Conservation (phyloP, 2,329 filamentous ascomycete genomes). For the Ascomycota sp. region DNA sequence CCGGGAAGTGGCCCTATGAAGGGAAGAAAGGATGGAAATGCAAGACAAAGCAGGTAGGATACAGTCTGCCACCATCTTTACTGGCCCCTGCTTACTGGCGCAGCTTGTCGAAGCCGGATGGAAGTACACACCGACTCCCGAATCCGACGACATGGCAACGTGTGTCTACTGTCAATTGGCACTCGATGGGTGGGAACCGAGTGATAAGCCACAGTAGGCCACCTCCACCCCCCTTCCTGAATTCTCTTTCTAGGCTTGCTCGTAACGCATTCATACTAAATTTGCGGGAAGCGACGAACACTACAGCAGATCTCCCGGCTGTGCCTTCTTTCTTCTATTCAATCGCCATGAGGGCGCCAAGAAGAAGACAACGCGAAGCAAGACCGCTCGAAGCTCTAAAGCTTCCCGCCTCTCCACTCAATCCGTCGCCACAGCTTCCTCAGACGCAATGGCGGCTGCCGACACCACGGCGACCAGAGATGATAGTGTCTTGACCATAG, state of each 20-base stretch:
- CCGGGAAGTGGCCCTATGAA: constrained; percentile 75
- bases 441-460: constrained; percentile 26
- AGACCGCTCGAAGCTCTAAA: constrained; percentile 41
- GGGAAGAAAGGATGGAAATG: constrained; percentile 73
- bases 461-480: constrained; percentile 30
- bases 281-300: constrained; percentile 53
- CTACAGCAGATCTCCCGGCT: constrained; percentile 54
- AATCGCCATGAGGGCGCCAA: constrained; percentile 30
- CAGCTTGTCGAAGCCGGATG: constrained; percentile 82
- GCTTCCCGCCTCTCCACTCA: constrained; percentile 43
- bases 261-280: constrained; percentile 5
- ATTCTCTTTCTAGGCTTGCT: constrained; percentile 10
- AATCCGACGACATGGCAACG: constrained; percentile 73
- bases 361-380: constrained; percentile 36
- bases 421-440: constrained; percentile 28
- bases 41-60: constrained; percentile 61
- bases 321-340: constrained; percentile 60
- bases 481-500: constrained; percentile 38
- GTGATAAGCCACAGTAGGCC: constrained; percentile 77
- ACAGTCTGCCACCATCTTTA: not conserved
- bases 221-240: no score
- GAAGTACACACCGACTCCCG: constrained; percentile 72
- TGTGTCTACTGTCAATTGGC: constrained; percentile 81
- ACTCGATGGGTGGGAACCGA: constrained; percentile 84
- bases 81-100: constrained; percentile 1